These are phyloP conservation scores for cucumber (Cucumis sativus) DNA, from an alignment of 306 rosid genomes.

Conservation along the genomic window DNA sequence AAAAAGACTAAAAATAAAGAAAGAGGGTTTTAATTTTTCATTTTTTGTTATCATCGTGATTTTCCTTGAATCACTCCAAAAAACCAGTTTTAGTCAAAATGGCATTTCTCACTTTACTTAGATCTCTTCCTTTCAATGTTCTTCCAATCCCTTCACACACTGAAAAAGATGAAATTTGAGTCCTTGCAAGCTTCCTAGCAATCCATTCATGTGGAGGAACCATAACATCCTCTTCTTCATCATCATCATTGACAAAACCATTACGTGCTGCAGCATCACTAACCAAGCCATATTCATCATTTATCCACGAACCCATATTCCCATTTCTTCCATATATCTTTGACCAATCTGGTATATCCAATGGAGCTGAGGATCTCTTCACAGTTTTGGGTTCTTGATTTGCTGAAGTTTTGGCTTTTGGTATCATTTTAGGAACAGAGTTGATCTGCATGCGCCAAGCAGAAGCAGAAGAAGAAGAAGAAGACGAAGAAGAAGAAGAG, in stretches of 20 bases:
- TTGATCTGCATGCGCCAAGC: slow-evolving; percentile 26
- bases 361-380: slow-evolving; percentile 62
- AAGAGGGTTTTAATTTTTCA: no score
- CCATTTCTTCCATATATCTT: slow-evolving; percentile 53
- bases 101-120: slow-evolving; percentile 79
- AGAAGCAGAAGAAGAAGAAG: slow-evolving; percentile 16
- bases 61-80: slow-evolving; percentile 35
- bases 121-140: slow-evolving; percentile 92
- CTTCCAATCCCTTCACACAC: slow-evolving; percentile 90
- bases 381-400: slow-evolving; percentile 18
- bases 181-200: slow-evolving; percentile 79
- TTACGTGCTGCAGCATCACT: not conserved
- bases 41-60: not conserved
- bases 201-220: slow-evolving; percentile 96
- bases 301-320: slow-evolving; percentile 15
- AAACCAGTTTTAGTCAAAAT: slow-evolving; percentile 84
- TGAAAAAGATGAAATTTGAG: slow-evolving; percentile 79
- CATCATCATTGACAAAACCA: slow-evolving; percentile 4
- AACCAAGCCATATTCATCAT: not conserved
- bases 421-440: slow-evolving; percentile 38
- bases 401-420: slow-evolving; percentile 22
- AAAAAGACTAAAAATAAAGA: not conserved
- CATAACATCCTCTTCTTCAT: slow-evolving; percentile 38
- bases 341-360: slow-evolving; percentile 80
- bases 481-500: slow-evolving; percentile 27